Percentiles rank a stretch among this genome's conserved stretches.
phyloP scores from a whole-genome alignment of 768 basidiomycete genomes.

The Favolaschia claudopus region DNA sequence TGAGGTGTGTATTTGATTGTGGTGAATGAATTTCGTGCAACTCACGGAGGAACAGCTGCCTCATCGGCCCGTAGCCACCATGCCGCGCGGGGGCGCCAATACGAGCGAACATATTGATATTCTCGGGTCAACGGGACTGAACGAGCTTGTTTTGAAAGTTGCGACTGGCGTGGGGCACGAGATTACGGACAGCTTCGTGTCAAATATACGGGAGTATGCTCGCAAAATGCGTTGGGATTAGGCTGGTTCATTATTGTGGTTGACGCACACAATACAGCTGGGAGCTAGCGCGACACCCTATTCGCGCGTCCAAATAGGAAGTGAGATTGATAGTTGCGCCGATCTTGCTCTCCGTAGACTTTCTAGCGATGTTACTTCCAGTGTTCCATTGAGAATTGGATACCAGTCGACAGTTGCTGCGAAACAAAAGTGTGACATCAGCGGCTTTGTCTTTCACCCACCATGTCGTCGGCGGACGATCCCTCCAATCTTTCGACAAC shows the following conservation, averaged over 20 bases:
- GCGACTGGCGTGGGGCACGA: constrained; percentile 84
- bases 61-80: constrained; percentile 75
- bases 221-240: constrained; percentile 81
- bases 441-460: background rate
- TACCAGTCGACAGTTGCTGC: too few species aligned
- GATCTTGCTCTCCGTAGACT: too few species aligned
- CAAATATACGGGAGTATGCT: constrained; percentile 80
- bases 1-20: constrained; percentile 62
- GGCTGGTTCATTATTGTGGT: constrained; percentile 12
- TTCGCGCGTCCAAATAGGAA: too few species aligned
- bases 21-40: constrained; percentile 11
- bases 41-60: too few species aligned
- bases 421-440: too few species aligned
- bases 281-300: too few species aligned
- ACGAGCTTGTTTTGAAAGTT: constrained; percentile 90
- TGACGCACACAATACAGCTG: too few species aligned
- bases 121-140: constrained; percentile 78
- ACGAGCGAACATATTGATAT: constrained; percentile 93
- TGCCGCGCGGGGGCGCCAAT: constrained; percentile 89
- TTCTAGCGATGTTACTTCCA: too few species aligned
- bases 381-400: too few species aligned
- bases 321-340: too few species aligned
- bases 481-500: constrained; percentile 48
- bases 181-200: constrained; percentile 73
- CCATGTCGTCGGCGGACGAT: constrained; percentile 41